Percentiles rank a stretch among this genome's conserved stretches.
These are phyloP conservation scores for Globisporangium middletonii DNA, from an alignment of 352 stramenopile genomes.

Conservation along the genomic window DNA sequence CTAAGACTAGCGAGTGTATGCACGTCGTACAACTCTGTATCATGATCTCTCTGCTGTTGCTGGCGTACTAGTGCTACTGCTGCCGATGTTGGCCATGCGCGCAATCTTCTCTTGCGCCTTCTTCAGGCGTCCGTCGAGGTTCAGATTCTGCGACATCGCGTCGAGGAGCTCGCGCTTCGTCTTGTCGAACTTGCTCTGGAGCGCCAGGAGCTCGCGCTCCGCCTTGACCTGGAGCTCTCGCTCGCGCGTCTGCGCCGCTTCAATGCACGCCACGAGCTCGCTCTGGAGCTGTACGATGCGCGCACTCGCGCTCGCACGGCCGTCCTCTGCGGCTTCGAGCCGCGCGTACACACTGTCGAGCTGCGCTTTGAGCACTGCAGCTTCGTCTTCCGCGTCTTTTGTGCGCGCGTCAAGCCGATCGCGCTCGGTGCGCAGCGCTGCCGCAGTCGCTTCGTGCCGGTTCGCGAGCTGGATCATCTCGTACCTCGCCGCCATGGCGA, in stretches of 20 bases:
- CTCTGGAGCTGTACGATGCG: constrained; percentile 22
- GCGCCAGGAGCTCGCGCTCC: constrained; percentile 35
- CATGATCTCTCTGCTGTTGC: neutral
- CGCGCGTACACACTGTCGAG: constrained; percentile 41
- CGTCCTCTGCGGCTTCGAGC: constrained; percentile 30
- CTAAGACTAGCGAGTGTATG: constrained; percentile 22
- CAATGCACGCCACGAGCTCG: constrained; percentile 22
- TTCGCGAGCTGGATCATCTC: constrained; percentile 59
- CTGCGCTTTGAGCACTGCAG: constrained; percentile 29
- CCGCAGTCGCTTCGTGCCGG: constrained; percentile 29
- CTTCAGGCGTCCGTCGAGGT: constrained; percentile 50
- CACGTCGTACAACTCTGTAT: neutral
- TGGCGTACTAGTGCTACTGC: neutral
- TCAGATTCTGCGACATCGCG: constrained; percentile 54
- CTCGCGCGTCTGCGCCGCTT: constrained; percentile 29
- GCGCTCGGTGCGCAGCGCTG: constrained; percentile 23
- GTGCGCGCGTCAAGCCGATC: constrained; percentile 17
- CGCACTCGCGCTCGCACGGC: constrained; percentile 15
- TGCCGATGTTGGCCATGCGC: constrained; percentile 23
- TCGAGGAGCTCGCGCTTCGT: constrained; percentile 73
- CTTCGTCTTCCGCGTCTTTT: constrained; percentile 32
- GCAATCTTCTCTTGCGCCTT: constrained; percentile 70
- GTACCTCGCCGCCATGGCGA: constrained; percentile 73
- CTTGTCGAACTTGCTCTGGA: constrained; percentile 68
- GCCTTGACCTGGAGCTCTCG: constrained; percentile 30